Conservation (phyloP, 225 moss, liverwort and hornwort genomes). For the Neckera pumila region DNA sequence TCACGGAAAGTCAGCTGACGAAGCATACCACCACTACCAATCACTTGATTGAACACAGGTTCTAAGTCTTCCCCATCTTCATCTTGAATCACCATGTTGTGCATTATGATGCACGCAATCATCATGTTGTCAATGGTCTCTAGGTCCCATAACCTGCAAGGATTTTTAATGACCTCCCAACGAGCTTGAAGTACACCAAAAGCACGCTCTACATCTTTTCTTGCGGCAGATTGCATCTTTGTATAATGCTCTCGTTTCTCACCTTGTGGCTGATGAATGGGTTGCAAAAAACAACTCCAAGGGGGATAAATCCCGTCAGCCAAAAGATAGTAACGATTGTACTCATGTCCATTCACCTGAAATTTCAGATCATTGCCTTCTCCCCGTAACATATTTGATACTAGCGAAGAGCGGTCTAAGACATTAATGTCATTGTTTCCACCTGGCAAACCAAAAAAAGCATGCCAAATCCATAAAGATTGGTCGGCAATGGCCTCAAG, state of each 20-base stretch:
- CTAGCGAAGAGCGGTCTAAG: fast-evolving
- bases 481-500: fast-evolving
- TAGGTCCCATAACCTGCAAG: not conserved
- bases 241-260: not conserved
- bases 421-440: not conserved
- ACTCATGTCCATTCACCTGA: not conserved
- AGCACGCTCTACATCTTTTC: not conserved
- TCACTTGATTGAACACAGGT: fast-evolving
- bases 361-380: not conserved
- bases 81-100: not conserved
- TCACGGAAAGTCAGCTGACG: not conserved
- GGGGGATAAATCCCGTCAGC: too few relatives aligned
- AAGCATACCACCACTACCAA: not conserved
- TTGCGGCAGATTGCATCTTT: fast-evolving
- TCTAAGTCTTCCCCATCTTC: not conserved
- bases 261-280: not conserved
- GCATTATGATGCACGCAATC: not conserved
- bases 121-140: not conserved
- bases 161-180: not conserved
- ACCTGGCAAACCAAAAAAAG: not conserved
- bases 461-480: not conserved
- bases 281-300: not conserved
- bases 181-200: not conserved
- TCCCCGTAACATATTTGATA: not conserved
- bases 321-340: too few relatives aligned